phyloP scores from a whole-genome alignment of 345 rosid genomes.

The Salix exigua region DNA sequence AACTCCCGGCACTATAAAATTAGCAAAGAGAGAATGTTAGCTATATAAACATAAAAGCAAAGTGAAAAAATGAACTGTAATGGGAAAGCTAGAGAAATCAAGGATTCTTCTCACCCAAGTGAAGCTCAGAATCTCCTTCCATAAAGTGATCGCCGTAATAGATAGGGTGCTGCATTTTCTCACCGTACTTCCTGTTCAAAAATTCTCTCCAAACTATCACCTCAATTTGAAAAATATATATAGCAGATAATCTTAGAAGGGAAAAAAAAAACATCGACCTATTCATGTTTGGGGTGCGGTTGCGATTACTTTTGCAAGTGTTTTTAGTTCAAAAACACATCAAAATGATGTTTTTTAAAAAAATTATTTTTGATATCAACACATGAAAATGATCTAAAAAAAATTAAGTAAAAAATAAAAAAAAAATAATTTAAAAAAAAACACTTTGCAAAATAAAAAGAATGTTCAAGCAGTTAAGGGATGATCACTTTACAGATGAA shows the following conservation, averaged over 20 bases:
- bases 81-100: neutral
- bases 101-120: conserved; percentile 39
- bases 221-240: neutral
- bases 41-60: neutral
- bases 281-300: too few relatives aligned
- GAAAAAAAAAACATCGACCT: neutral
- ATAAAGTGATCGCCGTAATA: conserved; percentile 38
- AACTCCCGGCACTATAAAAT: conserved; percentile 37
- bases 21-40: neutral
- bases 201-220: neutral
- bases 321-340: too few relatives aligned
- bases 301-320: too few relatives aligned
- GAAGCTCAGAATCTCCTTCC: conserved; percentile 63
- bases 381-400: too few relatives aligned
- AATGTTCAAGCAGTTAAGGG: neutral
- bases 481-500: neutral
- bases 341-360: too few relatives aligned
- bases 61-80: neutral
- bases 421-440: too few relatives aligned
- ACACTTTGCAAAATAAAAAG: neutral
- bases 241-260: neutral
- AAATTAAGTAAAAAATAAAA: too few relatives aligned
- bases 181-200: conserved; percentile 45
- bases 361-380: too few relatives aligned
- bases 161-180: conserved; percentile 50